Base-by-base conservation (phyloP, 2,329 filamentous ascomycete genomes). In the Trichoderma lentiforme region DNA sequence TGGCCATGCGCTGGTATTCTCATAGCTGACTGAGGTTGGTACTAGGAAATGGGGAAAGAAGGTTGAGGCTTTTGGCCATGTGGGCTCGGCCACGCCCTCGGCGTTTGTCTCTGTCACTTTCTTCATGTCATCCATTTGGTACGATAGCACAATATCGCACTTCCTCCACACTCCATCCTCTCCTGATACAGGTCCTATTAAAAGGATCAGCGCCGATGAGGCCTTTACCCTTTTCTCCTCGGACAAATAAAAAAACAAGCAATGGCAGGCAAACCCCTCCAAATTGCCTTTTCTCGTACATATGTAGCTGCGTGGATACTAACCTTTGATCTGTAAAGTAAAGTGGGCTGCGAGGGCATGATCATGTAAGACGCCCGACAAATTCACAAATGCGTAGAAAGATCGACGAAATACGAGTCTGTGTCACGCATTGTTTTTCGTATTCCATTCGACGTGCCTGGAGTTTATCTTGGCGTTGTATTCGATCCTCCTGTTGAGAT, bases 341-440 rank as follows among this genome's bases (percentile, higher is more conserved):
- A 43, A 47, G 53, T 69, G 56, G 56, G 28, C 39, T 60, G 9
- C 15, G 53, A 60, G 24, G 34, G 63, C 30, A 43, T 43, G 39
- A 43, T 67, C 32, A 15, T 58, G 32, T 39, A 43, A 43, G 53
- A 61, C 64, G 32, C 11, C 64, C 47, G 47, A 43, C 28, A 8
- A n/a, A 51, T 2, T 21, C 36, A 24, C 53, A 34, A 56, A 60
- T 18, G 4, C 24, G 53, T 43, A 58, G 64, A 3, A 30, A 43
- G 56, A 69, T 69, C 36, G 66, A 61, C 66, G 21, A 8, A 61
- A 69, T 69, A 69, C 66, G 66, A 69, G 56, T 24, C 36, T 34
- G 66, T 61, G 28, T 51, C 26, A 43, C 8, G 34, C 56, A 30
- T 47, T 32, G 5, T 18, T 68, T 18, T 58, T 68, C 53, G 34